Base-by-base conservation (phyloP, 1,284 basidiomycete genomes). In the Cryptococcus sp. region DNA sequence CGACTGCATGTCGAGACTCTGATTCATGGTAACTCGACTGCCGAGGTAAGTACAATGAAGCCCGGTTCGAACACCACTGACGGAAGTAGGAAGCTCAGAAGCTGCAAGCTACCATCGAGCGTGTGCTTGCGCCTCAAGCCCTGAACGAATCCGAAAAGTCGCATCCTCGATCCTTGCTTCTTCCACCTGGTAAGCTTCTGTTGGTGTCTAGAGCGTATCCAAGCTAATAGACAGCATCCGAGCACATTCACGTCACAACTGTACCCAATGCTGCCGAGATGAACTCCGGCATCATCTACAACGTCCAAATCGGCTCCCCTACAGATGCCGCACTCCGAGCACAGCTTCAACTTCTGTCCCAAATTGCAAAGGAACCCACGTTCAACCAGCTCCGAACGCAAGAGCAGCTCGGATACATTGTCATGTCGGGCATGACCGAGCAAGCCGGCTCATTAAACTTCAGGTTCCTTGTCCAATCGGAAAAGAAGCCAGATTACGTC, bases 391-490 rank as follows among this genome's bases (percentile, higher is more conserved):
- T 99, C 39, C 85, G 96, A n/a, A 98, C 94, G 2, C 86, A 92
- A 72, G 91, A 98, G 72, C 96, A 98, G 73, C 81, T 99, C 0
- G 96, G 96, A 11, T 98, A 99, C 70, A 81, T 94, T 46, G 90
- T 91, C 39, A 81, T 78, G 45, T 60, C 64, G 2, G 82, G 82
- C 50, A 78, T 80, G 0, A 74, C 78, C 34, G 82, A 81, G 79
- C 68, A 77, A 23, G 77, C 81, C 2, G 85, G 83, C 34, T 81
- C 85, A 51, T 81, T 83, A 60, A 93, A 91, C 10, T 76, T 96
- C 61, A 83, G 89, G n/a, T 82, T 98, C 49, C 78, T 93, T 7
- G 83, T 98, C 25, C 96, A 99, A 77, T 91, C 87, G 61, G 93
- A 98, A 77, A 85, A 85, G 49, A 79, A 80, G 23, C 84, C 93